Evolutionary conservation across 2,329 filamentous ascomycete genomes (phyloP).

Genomic region (Botrytis cinerea): DNA sequence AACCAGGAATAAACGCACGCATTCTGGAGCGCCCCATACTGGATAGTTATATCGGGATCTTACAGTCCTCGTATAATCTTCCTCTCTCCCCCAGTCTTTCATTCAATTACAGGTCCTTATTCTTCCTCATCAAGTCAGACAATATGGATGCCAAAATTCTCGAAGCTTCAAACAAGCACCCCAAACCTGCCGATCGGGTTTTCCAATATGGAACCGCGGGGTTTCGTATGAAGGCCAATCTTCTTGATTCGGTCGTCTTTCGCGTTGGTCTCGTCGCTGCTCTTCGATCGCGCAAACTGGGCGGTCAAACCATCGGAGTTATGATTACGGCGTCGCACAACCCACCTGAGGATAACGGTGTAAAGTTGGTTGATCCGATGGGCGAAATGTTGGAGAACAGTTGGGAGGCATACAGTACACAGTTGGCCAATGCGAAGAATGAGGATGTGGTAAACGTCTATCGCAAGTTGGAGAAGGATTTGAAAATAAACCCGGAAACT

Average conservation of each 20-base stretch:
- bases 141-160: slow-evolving; percentile 55
- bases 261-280: slow-evolving; percentile 87
- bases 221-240: slow-evolving; percentile 70
- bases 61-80: slow-evolving; percentile 1
- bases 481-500: slow-evolving; percentile 71
- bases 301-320: slow-evolving; percentile 88
- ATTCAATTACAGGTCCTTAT: slow-evolving; percentile 1
- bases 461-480: slow-evolving; percentile 69
- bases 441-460: slow-evolving; percentile 76
- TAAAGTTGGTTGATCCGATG: slow-evolving; percentile 96
- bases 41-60: slow-evolving; percentile 6
- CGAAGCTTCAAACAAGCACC: slow-evolving; percentile 62
- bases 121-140: slow-evolving; percentile 28
- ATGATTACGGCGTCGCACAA: slow-evolving; percentile 97
- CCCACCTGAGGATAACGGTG: slow-evolving; percentile 83
- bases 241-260: slow-evolving; percentile 90
- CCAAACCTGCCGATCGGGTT: slow-evolving; percentile 54
- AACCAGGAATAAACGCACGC: not conserved
- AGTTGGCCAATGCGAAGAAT: slow-evolving; percentile 82
- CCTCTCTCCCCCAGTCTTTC: slow-evolving; percentile 1
- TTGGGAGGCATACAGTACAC: slow-evolving; percentile 88
- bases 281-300: slow-evolving; percentile 85
- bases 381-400: slow-evolving; percentile 97
- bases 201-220: slow-evolving; percentile 69
- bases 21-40: not conserved